Conservation (phyloP, 2,329 filamentous ascomycete species). For the Talaromyces atroroseus region DNA sequence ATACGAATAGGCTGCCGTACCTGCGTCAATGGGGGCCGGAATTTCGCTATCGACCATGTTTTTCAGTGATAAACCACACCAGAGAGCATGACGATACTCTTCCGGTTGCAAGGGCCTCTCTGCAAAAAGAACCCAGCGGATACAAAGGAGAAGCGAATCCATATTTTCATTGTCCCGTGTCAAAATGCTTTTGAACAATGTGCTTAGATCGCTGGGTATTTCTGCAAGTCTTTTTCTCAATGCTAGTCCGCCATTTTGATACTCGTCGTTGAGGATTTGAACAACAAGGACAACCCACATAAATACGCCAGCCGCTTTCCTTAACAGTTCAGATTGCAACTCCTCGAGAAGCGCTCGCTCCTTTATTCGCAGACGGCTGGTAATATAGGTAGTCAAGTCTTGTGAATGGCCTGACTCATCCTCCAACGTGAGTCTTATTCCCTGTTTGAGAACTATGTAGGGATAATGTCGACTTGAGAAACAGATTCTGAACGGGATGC, state of each 20-base stretch:
- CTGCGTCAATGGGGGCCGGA: too few species aligned
- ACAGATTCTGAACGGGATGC: constrained; percentile 25
- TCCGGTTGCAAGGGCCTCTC: constrained; percentile 13
- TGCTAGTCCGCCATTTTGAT: constrained; percentile 22
- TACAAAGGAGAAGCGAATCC: constrained; percentile 4
- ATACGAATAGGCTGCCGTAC: too few species aligned
- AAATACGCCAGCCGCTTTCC: constrained; percentile 41
- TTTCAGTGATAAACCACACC: constrained; percentile 19
- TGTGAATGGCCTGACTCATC: constrained; percentile 31
- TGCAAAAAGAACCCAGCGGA: constrained; percentile 12
- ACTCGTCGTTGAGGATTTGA: constrained; percentile 38
- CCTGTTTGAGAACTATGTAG: constrained; percentile 28
- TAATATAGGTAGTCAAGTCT: constrained; percentile 1
- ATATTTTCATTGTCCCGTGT: constrained; percentile 6
- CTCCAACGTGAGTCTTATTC: constrained; percentile 34
- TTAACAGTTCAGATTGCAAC: constrained; percentile 28
- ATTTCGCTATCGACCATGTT: constrained; percentile 1
- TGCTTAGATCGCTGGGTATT: constrained; percentile 25
- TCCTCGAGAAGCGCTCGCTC: constrained; percentile 17
- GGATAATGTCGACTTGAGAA: constrained; percentile 45
- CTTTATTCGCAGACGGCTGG: background rate
- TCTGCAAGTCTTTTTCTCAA: constrained; percentile 26
- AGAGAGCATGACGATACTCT: constrained; percentile 16
- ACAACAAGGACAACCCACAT: constrained; percentile 42
- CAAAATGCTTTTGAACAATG: constrained; percentile 16